phyloP scores from a whole-genome alignment of 2,329 filamentous ascomycete species.

The Phaeosphaeriaceae sp. region DNA sequence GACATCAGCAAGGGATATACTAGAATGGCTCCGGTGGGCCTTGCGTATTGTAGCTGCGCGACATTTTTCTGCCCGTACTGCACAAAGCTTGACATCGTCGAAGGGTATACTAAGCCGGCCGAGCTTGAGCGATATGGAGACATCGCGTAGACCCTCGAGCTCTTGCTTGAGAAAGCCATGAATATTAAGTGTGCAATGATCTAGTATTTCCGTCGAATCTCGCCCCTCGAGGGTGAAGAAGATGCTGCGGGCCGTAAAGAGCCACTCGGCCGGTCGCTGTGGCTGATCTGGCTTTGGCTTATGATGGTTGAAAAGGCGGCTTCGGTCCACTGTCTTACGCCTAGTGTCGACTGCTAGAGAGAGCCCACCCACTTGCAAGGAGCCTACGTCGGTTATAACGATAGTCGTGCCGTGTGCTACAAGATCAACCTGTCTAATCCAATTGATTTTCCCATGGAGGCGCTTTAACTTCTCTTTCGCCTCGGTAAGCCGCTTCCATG shows the following conservation, averaged over 20 bases:
- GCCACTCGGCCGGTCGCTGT: constrained; percentile 88
- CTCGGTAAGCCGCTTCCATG: constrained; percentile 79
- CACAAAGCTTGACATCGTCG: constrained; percentile 77
- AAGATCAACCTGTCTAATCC: constrained; percentile 88
- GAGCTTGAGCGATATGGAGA: constrained; percentile 87
- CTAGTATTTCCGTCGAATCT: constrained; percentile 86
- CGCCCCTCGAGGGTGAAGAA: constrained; percentile 85
- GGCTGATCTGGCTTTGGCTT: constrained; percentile 58
- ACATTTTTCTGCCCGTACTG: constrained; percentile 59
- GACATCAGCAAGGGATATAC: constrained; percentile 74
- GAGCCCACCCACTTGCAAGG: constrained; percentile 81
- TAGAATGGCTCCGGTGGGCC: constrained; percentile 47
- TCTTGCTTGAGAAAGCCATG: constrained; percentile 89
- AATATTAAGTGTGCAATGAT: constrained; percentile 85
- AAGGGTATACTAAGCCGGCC: constrained; percentile 89
- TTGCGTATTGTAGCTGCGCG: constrained; percentile 38
- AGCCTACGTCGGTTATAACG: constrained; percentile 80
- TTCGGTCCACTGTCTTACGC: constrained; percentile 87
- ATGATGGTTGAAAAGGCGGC: constrained; percentile 81
- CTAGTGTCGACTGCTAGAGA: constrained; percentile 89
- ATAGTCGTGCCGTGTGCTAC: constrained; percentile 81
- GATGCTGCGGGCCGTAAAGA: constrained; percentile 81
- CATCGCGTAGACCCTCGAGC: constrained; percentile 85
- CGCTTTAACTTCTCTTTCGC: constrained; percentile 86
- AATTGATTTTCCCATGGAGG: constrained; percentile 84